Evolutionary conservation across 202 grass and related monocot genomes (phyloP), one percentile per base, ranked within the genome.

Genomic region (Schoenoplectus triqueter): DNA sequence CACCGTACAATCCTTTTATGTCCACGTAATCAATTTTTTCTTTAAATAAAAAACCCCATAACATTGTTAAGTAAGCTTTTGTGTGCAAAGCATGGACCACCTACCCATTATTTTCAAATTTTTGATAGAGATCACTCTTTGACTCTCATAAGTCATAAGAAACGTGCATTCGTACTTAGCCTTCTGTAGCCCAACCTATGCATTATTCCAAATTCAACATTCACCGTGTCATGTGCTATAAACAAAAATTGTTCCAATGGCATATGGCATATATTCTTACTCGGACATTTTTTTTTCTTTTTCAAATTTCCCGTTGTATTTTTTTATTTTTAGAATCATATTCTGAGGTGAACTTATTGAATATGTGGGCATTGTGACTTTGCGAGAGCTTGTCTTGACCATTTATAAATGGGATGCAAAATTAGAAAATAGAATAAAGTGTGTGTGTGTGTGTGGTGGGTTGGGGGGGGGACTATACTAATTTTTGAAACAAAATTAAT

Each of bases 101-200:
- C 57, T 10, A 51, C 48, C 57, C 39, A 65, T 69, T 31, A 56
- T 76, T 76, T n/a, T 54, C 13, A 55, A 2, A 5, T 62, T 83
- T 52, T 52, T 22, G 80, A 83, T 83, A 83, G 80, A 83, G 69
- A 66, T 41, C 52, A 21, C 22, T 79, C 10, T 7, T 79, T 70
- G 81, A 83, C 81, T 70, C 59, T 18, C 14, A 56, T 20, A 21
- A 52, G 64, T 18, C 14, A 56, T 20, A 21, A 52, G 64, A 69
- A 83, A 69, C 65, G 81, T 83, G 81, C 21, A 5, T 11, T 1
- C 3, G 70, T 73, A 72, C 69, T 68, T 68, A 42, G 14, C 55
- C 11, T 62, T 80, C 13, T 80, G 76, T 80, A 18, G 14, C 75
- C 50, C 19, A 78, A 59, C 17, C 74, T 39, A 59, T 78, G 74